Conservation (phyloP, 2,329 filamentous ascomycete species). For the Penicillium sp. region DNA sequence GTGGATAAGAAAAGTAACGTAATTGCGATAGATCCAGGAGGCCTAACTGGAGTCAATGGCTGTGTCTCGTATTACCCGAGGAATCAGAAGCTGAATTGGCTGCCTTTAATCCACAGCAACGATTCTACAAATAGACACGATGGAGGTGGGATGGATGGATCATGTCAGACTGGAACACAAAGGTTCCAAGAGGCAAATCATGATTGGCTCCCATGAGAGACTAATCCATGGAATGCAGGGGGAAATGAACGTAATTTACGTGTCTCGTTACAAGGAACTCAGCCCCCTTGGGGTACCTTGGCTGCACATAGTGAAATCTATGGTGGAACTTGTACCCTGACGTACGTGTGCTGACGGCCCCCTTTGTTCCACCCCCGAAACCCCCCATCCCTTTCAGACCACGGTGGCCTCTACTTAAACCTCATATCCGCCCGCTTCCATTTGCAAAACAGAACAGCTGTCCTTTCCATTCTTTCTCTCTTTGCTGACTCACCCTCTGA, state of each 20-base stretch:
- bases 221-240: slow-evolving; percentile 16
- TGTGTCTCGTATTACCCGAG: background rate
- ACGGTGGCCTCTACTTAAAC: slow-evolving; percentile 44
- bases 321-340: slow-evolving; percentile 1
- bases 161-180: background rate
- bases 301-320: slow-evolving; percentile 2
- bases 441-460: slow-evolving; percentile 30
- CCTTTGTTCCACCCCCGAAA: background rate
- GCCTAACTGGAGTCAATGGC: background rate
- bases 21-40: background rate
- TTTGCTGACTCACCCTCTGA: slow-evolving; percentile 17
- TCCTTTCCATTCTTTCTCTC: slow-evolving; percentile 28
- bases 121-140: background rate
- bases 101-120: background rate
- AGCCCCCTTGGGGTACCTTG: slow-evolving; percentile 1
- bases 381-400: slow-evolving; percentile 27
- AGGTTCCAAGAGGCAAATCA: background rate
- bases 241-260: slow-evolving; percentile 11
- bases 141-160: too few species aligned
- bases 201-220: background rate
- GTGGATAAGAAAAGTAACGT: background rate
- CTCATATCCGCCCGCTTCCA: slow-evolving; percentile 9
- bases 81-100: background rate
- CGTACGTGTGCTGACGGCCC: background rate
- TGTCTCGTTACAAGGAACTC: slow-evolving; percentile 4